Base-by-base conservation (phyloP, 1,284 basidiomycete genomes). In the Rhodotorula sp. region DNA sequence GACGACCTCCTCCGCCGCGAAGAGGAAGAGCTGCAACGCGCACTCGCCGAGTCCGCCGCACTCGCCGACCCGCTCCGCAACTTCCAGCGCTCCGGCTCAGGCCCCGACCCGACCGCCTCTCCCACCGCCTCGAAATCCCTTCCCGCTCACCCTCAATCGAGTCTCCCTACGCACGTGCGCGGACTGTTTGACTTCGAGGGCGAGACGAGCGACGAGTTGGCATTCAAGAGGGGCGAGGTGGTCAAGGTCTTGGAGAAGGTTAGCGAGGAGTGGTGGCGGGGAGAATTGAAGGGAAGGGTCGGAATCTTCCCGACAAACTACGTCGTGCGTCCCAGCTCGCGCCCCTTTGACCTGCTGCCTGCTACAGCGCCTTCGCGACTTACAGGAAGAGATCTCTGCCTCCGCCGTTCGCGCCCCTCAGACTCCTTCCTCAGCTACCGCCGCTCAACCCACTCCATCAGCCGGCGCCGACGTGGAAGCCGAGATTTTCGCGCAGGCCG, bases 261-360 rank as follows among this genome's bases (percentile, higher is more conserved):
- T 34, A 97, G 97, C 82, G 90, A 94, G 78, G 93, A 98, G 79
- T 99, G 96, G 96, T 99, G 95, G 94, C 84, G 92, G 57, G 96
- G 96, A 3, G 46, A 59, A 32, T 24, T 49, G 17, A 82, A 94
- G 51, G 90, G 90, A 76, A 94, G 94, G 1, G 84, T 91, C 70
- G 96, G 96, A 20, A 99, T 99, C 70, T 99, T 99, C 81, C 95
- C 96, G 0, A 92, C 97, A 51, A 98, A 96, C 79, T 98, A 98
- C 82, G 92, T 99, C 74, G 90, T 91, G 77, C 36, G 89, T 84
- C 19, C 39, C 70, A 20, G 29, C 63, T 71, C 36, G 32, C 49
- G 48, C 49, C 90, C 1, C 82, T 98, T 22, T 27, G 29, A 17
- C 15, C 2, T 30, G 29, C 20, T 20, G n/a, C 39, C 10, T 60